These are phyloP conservation scores for Monosporascus sp. DNA, from an alignment of 2,329 filamentous ascomycete species.

Conservation along the genomic window DNA sequence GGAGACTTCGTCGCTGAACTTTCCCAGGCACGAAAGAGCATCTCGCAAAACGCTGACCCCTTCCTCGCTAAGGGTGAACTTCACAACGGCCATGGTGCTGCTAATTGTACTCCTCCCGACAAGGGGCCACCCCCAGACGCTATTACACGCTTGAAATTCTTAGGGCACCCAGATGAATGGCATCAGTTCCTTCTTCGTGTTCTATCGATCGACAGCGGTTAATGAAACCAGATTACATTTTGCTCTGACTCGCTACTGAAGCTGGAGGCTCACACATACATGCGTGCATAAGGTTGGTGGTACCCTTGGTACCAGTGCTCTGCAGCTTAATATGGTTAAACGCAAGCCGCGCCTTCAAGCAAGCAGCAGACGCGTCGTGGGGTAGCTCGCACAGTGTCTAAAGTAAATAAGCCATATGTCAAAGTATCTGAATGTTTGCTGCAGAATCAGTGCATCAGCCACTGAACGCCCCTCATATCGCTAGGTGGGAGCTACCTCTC, in stretches of 20 bases:
- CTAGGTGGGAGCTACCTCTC: too few relatives aligned
- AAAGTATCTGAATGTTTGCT: too few relatives aligned
- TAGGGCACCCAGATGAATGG: too few relatives aligned
- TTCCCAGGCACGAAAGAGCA: constrained; percentile 66
- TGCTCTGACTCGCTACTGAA: too few relatives aligned
- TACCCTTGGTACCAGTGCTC: background rate
- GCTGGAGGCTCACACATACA: too few relatives aligned
- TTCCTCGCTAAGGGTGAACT: constrained; percentile 69
- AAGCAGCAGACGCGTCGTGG: constrained; percentile 20
- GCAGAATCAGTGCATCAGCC: too few relatives aligned
- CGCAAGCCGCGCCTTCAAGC: constrained; percentile 5
- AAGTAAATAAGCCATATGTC: background rate
- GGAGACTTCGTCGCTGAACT: constrained; percentile 75
- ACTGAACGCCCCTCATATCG: too few relatives aligned
- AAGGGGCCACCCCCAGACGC: background rate
- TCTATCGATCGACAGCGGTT: too few relatives aligned
- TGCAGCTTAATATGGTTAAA: background rate
- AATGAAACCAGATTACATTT: too few relatives aligned
- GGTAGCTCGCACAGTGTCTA: constrained; percentile 12
- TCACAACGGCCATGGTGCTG: constrained; percentile 54
- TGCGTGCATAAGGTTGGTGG: background rate
- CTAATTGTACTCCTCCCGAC: background rate
- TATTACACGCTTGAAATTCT: background rate
- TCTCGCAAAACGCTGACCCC: constrained; percentile 67
- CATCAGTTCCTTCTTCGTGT: too few relatives aligned